Percentiles rank a stretch among this genome's conserved stretches.
Conservation (phyloP, 1,139 yeast species). For the Pichia sp. region DNA sequence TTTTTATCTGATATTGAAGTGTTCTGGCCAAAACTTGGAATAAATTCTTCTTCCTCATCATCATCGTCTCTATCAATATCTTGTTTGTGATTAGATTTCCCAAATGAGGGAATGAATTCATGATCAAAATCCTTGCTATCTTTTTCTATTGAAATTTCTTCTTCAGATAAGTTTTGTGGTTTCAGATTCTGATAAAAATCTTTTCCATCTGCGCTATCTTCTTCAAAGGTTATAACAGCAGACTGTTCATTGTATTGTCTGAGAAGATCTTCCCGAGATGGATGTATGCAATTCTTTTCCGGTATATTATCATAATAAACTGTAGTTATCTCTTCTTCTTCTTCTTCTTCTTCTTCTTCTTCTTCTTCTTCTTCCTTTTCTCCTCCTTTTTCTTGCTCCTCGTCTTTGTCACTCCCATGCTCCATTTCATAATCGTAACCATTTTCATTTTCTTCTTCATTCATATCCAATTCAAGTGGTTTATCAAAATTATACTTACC, state of each 20-base stretch:
- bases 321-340: conserved; percentile 6
- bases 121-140: conserved; percentile 32
- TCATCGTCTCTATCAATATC: conserved; percentile 9
- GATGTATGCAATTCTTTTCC: conserved; percentile 15
- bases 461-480: conserved; percentile 50
- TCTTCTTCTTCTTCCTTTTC: too few relatives aligned
- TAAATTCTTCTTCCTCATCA: conserved; percentile 25
- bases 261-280: conserved; percentile 25
- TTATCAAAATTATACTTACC: conserved; percentile 53
- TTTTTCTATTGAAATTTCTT: background rate
- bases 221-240: background rate
- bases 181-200: conserved; percentile 18
- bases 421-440: conserved; percentile 14
- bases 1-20: conserved; percentile 53
- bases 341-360: conserved; percentile 7
- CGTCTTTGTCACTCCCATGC: conserved; percentile 20
- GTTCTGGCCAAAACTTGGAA: conserved; percentile 16
- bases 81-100: conserved; percentile 17
- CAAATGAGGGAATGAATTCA: conserved; percentile 51
- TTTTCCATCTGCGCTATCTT: conserved; percentile 21
- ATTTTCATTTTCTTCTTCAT: conserved; percentile 30
- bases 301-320: conserved; percentile 17
- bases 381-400: too few relatives aligned
- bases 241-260: conserved; percentile 19
- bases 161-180: background rate